Evolutionary conservation across 1,284 basidiomycete genomes (phyloP).

Genomic region (Termitomyces sp.): DNA sequence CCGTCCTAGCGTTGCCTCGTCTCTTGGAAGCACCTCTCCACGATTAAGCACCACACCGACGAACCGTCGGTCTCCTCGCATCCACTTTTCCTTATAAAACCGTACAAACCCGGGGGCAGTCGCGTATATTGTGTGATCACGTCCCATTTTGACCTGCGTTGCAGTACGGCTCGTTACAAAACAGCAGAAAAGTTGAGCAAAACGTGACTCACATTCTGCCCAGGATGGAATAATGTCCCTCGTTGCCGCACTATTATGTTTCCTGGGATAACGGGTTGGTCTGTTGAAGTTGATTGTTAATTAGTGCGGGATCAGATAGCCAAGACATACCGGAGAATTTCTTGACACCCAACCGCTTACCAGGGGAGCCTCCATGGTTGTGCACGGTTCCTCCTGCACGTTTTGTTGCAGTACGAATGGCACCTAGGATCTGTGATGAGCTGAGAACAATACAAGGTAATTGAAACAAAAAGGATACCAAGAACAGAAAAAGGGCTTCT

Average conservation of each 20-base stretch:
- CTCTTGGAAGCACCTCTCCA: slow-evolving; percentile 80
- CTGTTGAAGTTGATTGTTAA: slow-evolving; percentile 29
- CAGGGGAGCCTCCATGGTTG: slow-evolving; percentile 88
- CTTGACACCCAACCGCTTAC: slow-evolving; percentile 88
- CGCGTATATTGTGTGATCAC: slow-evolving; percentile 90
- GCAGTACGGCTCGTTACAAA: slow-evolving; percentile 15
- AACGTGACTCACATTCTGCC: slow-evolving; percentile 69
- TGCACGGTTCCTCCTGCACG: slow-evolving; percentile 88
- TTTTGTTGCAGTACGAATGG: slow-evolving; percentile 90
- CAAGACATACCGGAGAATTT: slow-evolving; percentile 77
- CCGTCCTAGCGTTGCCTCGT: slow-evolving; percentile 66
- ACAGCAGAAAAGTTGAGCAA: slow-evolving; percentile 2
- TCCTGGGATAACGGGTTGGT: slow-evolving; percentile 85
- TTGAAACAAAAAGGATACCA: slow-evolving; percentile 30
- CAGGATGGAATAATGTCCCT: slow-evolving; percentile 85
- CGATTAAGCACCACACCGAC: slow-evolving; percentile 78
- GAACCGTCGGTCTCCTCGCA: slow-evolving; percentile 69
- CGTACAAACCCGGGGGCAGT: slow-evolving; percentile 85
- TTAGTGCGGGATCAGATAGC: slow-evolving; percentile 1
- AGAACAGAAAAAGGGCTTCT: slow-evolving; percentile 46
- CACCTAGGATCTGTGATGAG: slow-evolving; percentile 36
- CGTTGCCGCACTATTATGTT: slow-evolving; percentile 93
- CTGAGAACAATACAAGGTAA: slow-evolving; percentile 8
- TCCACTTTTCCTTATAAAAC: slow-evolving; percentile 78
- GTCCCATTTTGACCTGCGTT: slow-evolving; percentile 77